Conservation (phyloP, 768 basidiomycete species). For the Auricularia sp. region DNA sequence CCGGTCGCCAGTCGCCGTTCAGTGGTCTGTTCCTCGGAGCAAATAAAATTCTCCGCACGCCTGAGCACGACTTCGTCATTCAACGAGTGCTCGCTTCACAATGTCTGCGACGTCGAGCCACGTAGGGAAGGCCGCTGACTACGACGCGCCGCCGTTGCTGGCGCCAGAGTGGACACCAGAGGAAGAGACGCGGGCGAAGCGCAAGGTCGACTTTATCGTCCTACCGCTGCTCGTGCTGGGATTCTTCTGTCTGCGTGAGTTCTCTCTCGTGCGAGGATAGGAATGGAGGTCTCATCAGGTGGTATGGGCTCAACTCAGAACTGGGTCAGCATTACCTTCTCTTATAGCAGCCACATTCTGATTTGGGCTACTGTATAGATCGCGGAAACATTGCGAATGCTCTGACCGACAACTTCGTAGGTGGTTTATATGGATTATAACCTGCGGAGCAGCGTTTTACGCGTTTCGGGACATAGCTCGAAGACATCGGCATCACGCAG, state of each 20-base stretch:
- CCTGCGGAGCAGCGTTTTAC: not conserved
- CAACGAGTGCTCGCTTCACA: no score
- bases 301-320: not conserved
- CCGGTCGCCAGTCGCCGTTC: no score
- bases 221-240: not conserved
- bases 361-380: not conserved
- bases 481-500: not conserved
- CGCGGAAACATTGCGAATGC: not conserved
- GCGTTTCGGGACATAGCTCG: not conserved
- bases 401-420: not conserved
- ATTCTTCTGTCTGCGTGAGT: not conserved
- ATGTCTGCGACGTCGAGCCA: no score
- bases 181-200: not conserved
- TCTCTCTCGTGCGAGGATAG: no score
- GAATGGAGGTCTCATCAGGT: not conserved
- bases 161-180: not conserved
- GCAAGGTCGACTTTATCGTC: not conserved
- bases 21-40: no score
- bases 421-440: not conserved
- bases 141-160: no score
- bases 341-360: not conserved
- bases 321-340: not conserved
- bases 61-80: no score
- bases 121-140: no score
- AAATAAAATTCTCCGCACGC: no score